phyloP scores from a whole-genome alignment of 177 flowering plant species.

The Vitis hybrid region DNA sequence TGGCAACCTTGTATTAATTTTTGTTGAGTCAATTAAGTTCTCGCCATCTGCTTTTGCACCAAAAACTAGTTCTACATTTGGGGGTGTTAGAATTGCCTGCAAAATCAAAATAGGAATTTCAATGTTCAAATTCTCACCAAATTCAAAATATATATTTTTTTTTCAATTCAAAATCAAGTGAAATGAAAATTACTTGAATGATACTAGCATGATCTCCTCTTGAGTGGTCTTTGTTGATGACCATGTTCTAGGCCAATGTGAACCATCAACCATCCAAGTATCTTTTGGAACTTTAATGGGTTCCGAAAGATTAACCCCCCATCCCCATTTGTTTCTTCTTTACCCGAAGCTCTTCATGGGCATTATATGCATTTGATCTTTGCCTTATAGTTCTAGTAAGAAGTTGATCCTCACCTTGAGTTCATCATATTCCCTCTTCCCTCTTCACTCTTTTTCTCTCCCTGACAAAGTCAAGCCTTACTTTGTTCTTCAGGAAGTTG shows the following conservation, averaged over 20 bases:
- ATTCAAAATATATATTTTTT: not conserved
- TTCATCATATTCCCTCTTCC: conserved; percentile 64
- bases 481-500: conserved; percentile 43
- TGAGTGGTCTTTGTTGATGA: conserved; percentile 65
- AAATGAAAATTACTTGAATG: conserved; percentile 59
- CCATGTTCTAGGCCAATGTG: conserved; percentile 96
- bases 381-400: conserved; percentile 76
- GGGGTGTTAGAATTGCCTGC: conserved; percentile 83
- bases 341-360: conserved; percentile 62
- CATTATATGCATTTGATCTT: conserved; percentile 85
- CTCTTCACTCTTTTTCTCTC: conserved; percentile 83
- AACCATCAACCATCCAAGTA: conserved; percentile 94
- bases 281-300: conserved; percentile 62
- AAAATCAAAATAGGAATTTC: not conserved
- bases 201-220: conserved; percentile 88
- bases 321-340: conserved; percentile 68
- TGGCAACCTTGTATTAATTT: conserved; percentile 76
- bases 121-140: not conserved
- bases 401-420: conserved; percentile 89
- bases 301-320: conserved; percentile 48
- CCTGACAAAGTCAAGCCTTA: conserved; percentile 62
- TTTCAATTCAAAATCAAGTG: not conserved
- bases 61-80: conserved; percentile 64
- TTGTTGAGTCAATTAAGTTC: conserved; percentile 60
- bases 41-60: conserved; percentile 58